Percentiles rank a stretch among this genome's conserved stretches.
These are phyloP conservation scores for Fusarium subtropicale DNA, from an alignment of 2,329 filamentous ascomycete genomes.

Conservation along the genomic window DNA sequence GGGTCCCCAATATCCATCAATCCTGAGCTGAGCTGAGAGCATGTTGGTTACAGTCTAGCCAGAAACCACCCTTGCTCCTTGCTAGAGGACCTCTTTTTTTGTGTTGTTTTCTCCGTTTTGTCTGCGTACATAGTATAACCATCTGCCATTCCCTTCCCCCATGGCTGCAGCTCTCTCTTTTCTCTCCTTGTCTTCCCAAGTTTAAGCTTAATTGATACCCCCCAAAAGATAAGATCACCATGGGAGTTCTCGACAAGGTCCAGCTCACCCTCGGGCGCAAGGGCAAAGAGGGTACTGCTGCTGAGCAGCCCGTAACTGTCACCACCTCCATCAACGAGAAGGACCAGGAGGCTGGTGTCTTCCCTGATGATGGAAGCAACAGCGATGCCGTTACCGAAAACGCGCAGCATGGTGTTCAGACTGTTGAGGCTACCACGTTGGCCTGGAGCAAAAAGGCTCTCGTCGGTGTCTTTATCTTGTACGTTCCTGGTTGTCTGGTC, in stretches of 20 bases:
- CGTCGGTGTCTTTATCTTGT: constrained; percentile 51
- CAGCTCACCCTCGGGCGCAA: constrained; percentile 29
- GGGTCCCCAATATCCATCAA: constrained; percentile 13
- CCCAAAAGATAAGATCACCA: constrained; percentile 24
- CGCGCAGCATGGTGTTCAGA: constrained; percentile 54
- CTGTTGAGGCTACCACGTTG: constrained; percentile 56
- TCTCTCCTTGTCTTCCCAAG: constrained; percentile 24
- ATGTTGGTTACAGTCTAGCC: constrained; percentile 10
- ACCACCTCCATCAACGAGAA: constrained; percentile 30
- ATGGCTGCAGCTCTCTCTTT: background rate
- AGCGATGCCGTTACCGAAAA: constrained; percentile 37
- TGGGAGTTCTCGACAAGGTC: constrained; percentile 39
- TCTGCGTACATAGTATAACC: constrained; percentile 11
- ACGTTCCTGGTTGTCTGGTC: constrained; percentile 13
- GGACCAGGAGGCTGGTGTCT: constrained; percentile 28
- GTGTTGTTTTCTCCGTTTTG: constrained; percentile 8
- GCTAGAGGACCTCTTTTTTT: constrained; percentile 13
- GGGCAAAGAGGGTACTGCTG: constrained; percentile 15
- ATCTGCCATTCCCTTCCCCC: background rate
- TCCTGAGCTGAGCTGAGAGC: background rate
- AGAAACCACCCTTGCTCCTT: constrained; percentile 13
- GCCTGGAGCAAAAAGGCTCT: constrained; percentile 57
- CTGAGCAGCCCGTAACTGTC: constrained; percentile 28
- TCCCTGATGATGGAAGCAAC: constrained; percentile 19
- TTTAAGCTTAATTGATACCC: constrained; percentile 15